Evolutionary conservation across 1,284 basidiomycete species (phyloP).

Genomic region (Ceratobasidium theobromae): DNA sequence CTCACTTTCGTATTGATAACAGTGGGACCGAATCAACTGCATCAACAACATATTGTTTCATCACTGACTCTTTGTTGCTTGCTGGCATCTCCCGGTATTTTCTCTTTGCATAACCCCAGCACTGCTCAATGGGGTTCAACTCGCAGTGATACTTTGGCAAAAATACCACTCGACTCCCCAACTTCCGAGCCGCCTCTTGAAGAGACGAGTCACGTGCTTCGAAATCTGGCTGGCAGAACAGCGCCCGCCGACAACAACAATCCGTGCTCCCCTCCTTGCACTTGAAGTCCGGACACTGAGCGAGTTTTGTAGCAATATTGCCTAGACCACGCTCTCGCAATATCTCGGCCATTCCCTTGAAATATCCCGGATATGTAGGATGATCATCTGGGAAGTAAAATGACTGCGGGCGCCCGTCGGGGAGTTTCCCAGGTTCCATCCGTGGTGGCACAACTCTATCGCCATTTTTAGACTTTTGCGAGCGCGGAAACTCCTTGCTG

Average conservation of each 20-base stretch:
- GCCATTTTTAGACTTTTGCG: background rate
- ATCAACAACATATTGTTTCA: background rate
- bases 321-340: background rate
- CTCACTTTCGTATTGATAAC: background rate
- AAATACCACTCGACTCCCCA: no score
- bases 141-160: no score
- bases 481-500: background rate
- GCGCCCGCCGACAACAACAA: background rate
- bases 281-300: background rate
- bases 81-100: no score
- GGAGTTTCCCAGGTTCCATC: conserved; percentile 40
- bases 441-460: background rate
- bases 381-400: background rate
- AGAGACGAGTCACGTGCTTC: no score
- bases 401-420: conserved; percentile 23
- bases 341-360: background rate
- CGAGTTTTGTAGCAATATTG: background rate
- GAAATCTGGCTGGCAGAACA: no score
- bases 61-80: background rate
- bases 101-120: no score
- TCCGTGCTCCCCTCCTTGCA: background rate
- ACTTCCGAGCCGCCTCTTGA: no score
- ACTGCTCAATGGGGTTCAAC: no score
- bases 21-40: background rate
- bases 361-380: background rate